Conservation (phyloP, 2,329 filamentous ascomycete genomes). For the Elsinoe batatas region DNA sequence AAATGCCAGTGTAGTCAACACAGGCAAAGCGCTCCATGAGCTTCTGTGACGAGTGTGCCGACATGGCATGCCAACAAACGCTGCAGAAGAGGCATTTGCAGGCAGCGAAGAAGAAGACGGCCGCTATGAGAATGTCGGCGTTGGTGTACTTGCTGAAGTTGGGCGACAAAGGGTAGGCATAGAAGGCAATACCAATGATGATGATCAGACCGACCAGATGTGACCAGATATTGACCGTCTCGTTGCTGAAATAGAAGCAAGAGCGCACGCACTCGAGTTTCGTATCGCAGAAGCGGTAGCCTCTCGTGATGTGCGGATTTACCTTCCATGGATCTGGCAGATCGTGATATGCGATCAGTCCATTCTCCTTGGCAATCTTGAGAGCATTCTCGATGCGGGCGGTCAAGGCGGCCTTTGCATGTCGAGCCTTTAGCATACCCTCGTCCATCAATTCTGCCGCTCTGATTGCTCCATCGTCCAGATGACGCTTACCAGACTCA, state of each 20-base stretch:
- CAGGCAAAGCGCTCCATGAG: slow-evolving; percentile 93
- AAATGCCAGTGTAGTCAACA: slow-evolving; percentile 97
- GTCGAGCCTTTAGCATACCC: slow-evolving; percentile 69
- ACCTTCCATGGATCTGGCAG: slow-evolving; percentile 86
- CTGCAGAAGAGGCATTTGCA: slow-evolving; percentile 92
- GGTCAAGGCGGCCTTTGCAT: slow-evolving; percentile 43
- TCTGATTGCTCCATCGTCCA: slow-evolving; percentile 67
- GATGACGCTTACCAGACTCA: slow-evolving; percentile 66
- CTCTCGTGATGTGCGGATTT: slow-evolving; percentile 83
- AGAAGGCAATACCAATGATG: slow-evolving; percentile 81
- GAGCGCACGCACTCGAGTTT: slow-evolving; percentile 83
- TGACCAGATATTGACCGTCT: slow-evolving; percentile 96
- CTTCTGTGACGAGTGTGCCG: slow-evolving; percentile 80
- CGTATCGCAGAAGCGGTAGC: slow-evolving; percentile 88
- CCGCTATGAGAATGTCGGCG: slow-evolving; percentile 80
- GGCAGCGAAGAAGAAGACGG: slow-evolving; percentile 91
- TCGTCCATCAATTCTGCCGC: slow-evolving; percentile 71
- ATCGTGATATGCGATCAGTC: slow-evolving; percentile 80
- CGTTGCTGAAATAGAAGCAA: slow-evolving; percentile 72
- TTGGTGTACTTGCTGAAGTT: slow-evolving; percentile 84
- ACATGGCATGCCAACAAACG: slow-evolving; percentile 98
- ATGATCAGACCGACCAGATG: slow-evolving; percentile 83
- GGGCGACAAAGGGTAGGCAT: slow-evolving; percentile 82
- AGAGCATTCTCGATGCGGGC: slow-evolving; percentile 71
- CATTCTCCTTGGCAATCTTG: slow-evolving; percentile 68